Conservation (phyloP, 257 asterid species). For the Solanum dulcamara region DNA sequence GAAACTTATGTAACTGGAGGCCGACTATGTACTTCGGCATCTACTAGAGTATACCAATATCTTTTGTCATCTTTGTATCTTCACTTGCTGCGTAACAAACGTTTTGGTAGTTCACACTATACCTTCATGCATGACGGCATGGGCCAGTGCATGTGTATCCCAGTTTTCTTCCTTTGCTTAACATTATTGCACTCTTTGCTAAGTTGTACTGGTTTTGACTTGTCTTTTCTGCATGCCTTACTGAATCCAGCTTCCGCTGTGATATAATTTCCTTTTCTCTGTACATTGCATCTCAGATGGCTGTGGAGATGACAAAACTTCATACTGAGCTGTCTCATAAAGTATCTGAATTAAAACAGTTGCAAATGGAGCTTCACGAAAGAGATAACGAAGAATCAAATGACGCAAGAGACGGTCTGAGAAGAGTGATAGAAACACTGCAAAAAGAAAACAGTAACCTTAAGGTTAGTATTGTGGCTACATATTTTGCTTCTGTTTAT, state of each 20-base stretch:
- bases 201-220: not conserved
- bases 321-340: slow-evolving; percentile 56
- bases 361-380: slow-evolving; percentile 54
- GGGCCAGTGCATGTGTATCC: not conserved
- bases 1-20: not conserved
- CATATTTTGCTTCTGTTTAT: not conserved
- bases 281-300: slow-evolving; percentile 32
- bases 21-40: not conserved
- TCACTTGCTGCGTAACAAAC: not conserved
- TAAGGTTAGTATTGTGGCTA: slow-evolving; percentile 37
- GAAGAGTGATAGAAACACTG: slow-evolving; percentile 34
- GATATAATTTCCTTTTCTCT: not conserved
- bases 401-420: slow-evolving; percentile 39
- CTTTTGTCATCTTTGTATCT: not conserved
- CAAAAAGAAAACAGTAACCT: slow-evolving; percentile 59
- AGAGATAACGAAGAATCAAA: slow-evolving; percentile 31
- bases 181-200: not conserved
- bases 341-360: slow-evolving; percentile 42
- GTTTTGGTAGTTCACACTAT: not conserved
- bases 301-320: slow-evolving; percentile 39
- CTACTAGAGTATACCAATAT: not conserved
- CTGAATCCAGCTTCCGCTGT: not conserved
- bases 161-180: not conserved
- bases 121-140: not conserved
- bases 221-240: not conserved